Evolutionary conservation across 31 red algal genomes (phyloP), one percentile per base, ranked within the genome.

Genomic region (Odonthalia washingtoniensis): DNA sequence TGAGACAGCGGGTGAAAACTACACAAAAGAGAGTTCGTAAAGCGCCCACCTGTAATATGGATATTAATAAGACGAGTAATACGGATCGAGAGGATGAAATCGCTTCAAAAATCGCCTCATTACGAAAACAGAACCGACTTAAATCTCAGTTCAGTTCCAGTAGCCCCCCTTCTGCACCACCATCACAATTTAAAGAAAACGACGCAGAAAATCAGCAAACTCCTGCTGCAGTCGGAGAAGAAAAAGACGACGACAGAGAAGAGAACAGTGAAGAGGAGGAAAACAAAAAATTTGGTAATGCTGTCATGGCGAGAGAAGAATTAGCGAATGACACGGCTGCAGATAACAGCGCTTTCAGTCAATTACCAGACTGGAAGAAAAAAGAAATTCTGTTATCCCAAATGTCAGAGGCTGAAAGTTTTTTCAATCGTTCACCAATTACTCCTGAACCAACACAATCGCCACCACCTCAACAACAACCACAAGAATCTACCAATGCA

Each of bases 301-400:
- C 9, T 14, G 49, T 14, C 49, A 57, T 57, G 49, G 49, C 9
- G 49, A 57, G 49, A 57, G 49, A 14, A 9, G 49, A 21, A 18
- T 21, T 72, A 14, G 21, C 68, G 26, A 18, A 72, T 16, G 66
- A 28, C 9, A 70, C 12, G 9, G 21, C 49, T 57, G 49, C 9
- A 57, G 49, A 57, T 57, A 57, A 57, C 21, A 53, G 28, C 3
- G 82, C 61, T 33, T 89, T 78, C 46, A 72, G 67, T 40, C 52
- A 83, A 0, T 81, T 94, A 14, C 86, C 92, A 70, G 92, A 89
- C 75, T 94, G 92, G 92, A 94, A 89, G 35, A 94, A 85, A 44
- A 81, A 89, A 72, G 86, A 94, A 69, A 74, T 94, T 35, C 80
- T 94, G 33, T 72, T 72, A 38, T 49, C 57, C 16, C 92, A 94